Evolutionary conservation across 148 eudicot genomes (phyloP), one percentile per base, ranked within the genome.

Genomic region (Rhododendron mucronatum): DNA sequence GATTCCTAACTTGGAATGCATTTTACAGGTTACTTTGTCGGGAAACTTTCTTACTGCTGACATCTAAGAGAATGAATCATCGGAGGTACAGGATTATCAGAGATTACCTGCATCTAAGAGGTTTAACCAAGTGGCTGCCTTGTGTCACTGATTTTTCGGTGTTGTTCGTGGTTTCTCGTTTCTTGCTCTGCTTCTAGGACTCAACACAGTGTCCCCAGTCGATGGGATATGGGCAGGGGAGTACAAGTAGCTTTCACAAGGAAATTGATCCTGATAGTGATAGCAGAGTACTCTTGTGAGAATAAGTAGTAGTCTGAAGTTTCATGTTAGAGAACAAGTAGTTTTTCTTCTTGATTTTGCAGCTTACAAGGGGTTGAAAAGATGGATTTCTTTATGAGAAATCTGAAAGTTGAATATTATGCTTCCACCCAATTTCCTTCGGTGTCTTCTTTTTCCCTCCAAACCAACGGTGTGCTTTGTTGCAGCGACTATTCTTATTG

Each of bases 31-130:
- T 45, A 23, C 93, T 79, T 77, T 95, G 77, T 83, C 92, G 16
- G 89, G 82, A 28, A 92, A 90, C 87, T 94, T 94, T 74, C 93
- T 95, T 71, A 88, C 87, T 1, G 90, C 91, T 35, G 98, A 95
- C 88, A 85, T 95, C 30, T 82, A 69, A 74, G 84, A 74, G 67
- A 28, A 53, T 37, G 83, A 53, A 48, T 71, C 76, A 14, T 33
- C 2, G 3, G 76, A 71, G 76, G 76, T 30, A 71, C 9, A 69
- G 20, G 76, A 71, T 13, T 71, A 13, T 71, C 76, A 71, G 39
- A 14, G 39, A 14, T 71, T 67, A 14, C 76, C 39, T 33, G 41
- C 76, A 30, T 71, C 76, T 33, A 4, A 30, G 76, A 71, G 76
- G 39, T 30, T 71, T 71, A 71, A 71, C 76, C 7, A 30, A 13